Conservation (phyloP, 352 stramenopile species). For the Phytophthora constricta region DNA sequence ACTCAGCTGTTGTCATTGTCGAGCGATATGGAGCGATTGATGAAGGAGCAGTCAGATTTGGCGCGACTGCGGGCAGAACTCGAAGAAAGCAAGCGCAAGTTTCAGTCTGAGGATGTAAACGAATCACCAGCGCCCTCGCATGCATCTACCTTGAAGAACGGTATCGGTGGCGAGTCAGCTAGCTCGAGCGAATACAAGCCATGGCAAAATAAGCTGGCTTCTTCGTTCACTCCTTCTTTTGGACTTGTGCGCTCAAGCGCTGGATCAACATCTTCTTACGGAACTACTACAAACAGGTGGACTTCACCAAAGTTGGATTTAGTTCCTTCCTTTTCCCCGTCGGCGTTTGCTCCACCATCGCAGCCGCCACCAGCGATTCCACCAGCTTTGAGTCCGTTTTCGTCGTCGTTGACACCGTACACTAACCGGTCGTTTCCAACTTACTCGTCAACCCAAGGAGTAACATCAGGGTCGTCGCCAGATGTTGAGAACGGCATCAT, state of each 20-base stretch:
- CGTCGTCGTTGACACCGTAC: conserved; percentile 43
- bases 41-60: conserved; percentile 78
- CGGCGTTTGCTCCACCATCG: conserved; percentile 23
- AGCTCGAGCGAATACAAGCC: conserved; percentile 36
- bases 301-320: conserved; percentile 39
- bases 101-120: conserved; percentile 45
- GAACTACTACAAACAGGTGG: conserved; percentile 26
- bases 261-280: conserved; percentile 14
- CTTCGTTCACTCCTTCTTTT: conserved; percentile 37
- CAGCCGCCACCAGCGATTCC: conserved; percentile 21
- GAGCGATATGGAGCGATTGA: conserved; percentile 61
- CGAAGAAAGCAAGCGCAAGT: conserved; percentile 72
- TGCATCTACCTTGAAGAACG: conserved; percentile 17
- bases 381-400: conserved; percentile 19
- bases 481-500: conserved; percentile 74
- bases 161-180: background rate
- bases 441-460: conserved; percentile 9
- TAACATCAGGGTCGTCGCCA: conserved; percentile 18
- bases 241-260: conserved; percentile 19
- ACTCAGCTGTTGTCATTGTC: conserved; percentile 31
- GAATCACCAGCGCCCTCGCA: conserved; percentile 3
- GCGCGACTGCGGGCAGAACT: conserved; percentile 62
- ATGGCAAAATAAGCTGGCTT: conserved; percentile 10
- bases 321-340: conserved; percentile 37
- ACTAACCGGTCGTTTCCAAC: conserved; percentile 24